Percentiles rank a stretch among this genome's conserved stretches.
Evolutionary conservation across 805 yeast species (phyloP).

Genomic region (Kuraishia capsulata): DNA sequence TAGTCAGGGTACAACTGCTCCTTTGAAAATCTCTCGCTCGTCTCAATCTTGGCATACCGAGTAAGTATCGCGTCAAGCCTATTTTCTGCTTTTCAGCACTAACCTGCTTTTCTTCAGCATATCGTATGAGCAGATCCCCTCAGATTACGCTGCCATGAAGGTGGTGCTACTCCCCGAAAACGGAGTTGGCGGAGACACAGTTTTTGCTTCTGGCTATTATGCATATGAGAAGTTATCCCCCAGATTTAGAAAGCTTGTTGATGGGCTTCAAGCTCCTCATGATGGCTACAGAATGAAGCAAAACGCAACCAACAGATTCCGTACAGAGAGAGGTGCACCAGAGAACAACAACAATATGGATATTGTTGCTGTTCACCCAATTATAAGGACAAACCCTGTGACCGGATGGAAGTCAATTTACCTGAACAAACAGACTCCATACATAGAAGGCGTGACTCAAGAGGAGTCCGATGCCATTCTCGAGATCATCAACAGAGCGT

Average conservation of each 20-base stretch:
- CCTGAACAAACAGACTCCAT: constrained; percentile 39
- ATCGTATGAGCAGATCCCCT: neutral
- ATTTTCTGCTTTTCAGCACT: neutral
- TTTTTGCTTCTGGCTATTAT: constrained; percentile 61
- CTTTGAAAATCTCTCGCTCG: neutral
- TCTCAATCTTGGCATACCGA: neutral
- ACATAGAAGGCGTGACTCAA: constrained; percentile 39
- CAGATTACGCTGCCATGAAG: neutral
- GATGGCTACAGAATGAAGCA: neutral
- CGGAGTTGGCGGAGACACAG: constrained; percentile 48
- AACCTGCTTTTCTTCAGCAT: too few species aligned
- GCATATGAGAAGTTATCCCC: constrained; percentile 69
- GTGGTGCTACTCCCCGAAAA: neutral
- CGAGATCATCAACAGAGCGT: constrained; percentile 31
- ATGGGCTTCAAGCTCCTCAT: constrained; percentile 45
- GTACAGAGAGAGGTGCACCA: neutral
- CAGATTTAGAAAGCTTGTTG: constrained; percentile 45
- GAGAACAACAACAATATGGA: neutral
- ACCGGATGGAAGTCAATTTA: constrained; percentile 50
- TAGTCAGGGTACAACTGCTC: neutral
- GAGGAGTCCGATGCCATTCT: constrained; percentile 35
- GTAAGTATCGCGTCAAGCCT: neutral
- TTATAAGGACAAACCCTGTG: constrained; percentile 54
- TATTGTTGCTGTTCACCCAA: constrained; percentile 45
- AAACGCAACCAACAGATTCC: neutral